Conservation (phyloP, 495 filamentous ascomycete species). For the Evernia prunastri region DNA sequence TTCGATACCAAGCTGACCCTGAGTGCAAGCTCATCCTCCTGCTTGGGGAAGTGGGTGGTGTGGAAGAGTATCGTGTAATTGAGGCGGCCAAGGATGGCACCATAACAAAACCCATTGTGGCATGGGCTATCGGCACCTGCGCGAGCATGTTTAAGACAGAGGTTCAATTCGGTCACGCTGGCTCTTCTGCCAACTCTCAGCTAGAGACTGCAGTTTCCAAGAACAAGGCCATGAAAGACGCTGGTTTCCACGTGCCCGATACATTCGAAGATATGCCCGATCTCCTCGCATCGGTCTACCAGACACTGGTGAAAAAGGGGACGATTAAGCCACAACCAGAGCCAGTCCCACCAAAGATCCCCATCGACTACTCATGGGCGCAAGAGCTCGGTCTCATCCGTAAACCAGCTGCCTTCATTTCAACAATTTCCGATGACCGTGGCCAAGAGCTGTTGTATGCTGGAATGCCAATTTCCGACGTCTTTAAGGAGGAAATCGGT, state of each 20-base stretch:
- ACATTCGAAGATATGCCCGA: constrained; percentile 94
- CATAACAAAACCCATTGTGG: constrained; percentile 97
- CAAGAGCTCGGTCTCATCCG: constrained; percentile 98
- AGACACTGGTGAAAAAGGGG: constrained; percentile 75
- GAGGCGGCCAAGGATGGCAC: constrained; percentile 89
- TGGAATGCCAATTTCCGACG: constrained; percentile 98
- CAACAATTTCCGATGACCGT: constrained; percentile 99
- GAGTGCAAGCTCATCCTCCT: constrained; percentile 95
- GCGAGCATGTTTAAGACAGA: constrained; percentile 99
- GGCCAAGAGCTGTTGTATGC: constrained; percentile 98
- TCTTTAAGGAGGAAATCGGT: constrained; percentile 97
- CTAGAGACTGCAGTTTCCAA: constrained; percentile 93
- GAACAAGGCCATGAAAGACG: constrained; percentile 94
- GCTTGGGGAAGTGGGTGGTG: constrained; percentile 96
- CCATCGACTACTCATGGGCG: constrained; percentile 99
- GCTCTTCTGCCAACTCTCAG: constrained; percentile 97
- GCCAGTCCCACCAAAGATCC: constrained; percentile 95
- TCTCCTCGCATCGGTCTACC: constrained; percentile 69
- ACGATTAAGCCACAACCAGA: constrained; percentile 78
- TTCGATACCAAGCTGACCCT: constrained; percentile 90
- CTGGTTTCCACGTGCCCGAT: constrained; percentile 87
- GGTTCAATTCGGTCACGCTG: constrained; percentile 98
- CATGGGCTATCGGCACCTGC: constrained; percentile 98
- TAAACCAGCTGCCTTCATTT: constrained; percentile 99
- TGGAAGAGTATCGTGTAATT: constrained; percentile 99